Percentiles rank a stretch among this genome's conserved stretches.
phyloP scores from a whole-genome alignment of 805 yeast species.

The Kodamaea sagamina region DNA sequence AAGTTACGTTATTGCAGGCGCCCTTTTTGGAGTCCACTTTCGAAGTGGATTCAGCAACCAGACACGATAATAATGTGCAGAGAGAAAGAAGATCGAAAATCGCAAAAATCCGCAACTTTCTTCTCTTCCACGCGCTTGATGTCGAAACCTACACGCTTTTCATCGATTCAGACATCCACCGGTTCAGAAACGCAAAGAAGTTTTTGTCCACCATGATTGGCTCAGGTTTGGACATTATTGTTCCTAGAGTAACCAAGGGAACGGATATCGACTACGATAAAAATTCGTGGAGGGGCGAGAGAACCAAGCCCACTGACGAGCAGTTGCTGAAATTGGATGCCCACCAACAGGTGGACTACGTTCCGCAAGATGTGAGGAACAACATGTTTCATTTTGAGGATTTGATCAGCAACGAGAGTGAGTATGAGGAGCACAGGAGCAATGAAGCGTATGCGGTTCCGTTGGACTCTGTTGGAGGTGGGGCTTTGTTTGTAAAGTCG shows the following conservation, averaged over 20 bases:
- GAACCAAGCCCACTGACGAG: slow-evolving; percentile 33
- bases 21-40: slow-evolving; percentile 34
- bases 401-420: slow-evolving; percentile 17
- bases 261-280: slow-evolving; percentile 35
- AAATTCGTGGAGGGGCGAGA: slow-evolving; percentile 43
- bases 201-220: slow-evolving; percentile 29
- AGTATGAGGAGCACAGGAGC: slow-evolving; percentile 9
- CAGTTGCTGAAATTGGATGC: slow-evolving; percentile 30
- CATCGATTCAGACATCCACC: slow-evolving; percentile 38
- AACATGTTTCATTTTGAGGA: slow-evolving; percentile 32
- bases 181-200: slow-evolving; percentile 23
- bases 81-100: slow-evolving; percentile 36
- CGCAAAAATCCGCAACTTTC: slow-evolving; percentile 40
- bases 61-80: slow-evolving; percentile 34
- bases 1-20: slow-evolving; percentile 33
- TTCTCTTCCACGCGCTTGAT: slow-evolving; percentile 28
- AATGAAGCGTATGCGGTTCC: slow-evolving; percentile 20
- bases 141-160: slow-evolving; percentile 37
- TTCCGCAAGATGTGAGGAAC: slow-evolving; percentile 31
- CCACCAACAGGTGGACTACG: slow-evolving; percentile 30
- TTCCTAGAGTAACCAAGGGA: slow-evolving; percentile 34
- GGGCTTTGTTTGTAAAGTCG: slow-evolving; percentile 46
- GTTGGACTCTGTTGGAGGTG: slow-evolving; percentile 56
- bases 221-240: slow-evolving; percentile 36
- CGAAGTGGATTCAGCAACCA: slow-evolving; percentile 20